A percentile compares a stretch with the other conserved stretches of the same genome.
Evolutionary conservation across 2,329 filamentous ascomycete genomes (phyloP).

Genomic region (Diplodia sapinea): DNA sequence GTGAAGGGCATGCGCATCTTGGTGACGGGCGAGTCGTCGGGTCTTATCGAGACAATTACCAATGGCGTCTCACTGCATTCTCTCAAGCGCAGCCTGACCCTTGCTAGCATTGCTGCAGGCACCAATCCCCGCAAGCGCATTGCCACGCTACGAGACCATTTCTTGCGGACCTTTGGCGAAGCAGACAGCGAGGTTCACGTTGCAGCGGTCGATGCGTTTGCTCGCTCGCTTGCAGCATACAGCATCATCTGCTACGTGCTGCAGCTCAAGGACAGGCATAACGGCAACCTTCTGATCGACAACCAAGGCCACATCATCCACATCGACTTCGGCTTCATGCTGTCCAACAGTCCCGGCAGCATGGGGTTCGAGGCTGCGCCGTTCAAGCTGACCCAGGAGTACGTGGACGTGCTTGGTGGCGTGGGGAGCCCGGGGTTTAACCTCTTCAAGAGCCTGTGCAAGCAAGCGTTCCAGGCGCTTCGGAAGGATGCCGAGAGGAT

Average conservation of each 20-base stretch:
- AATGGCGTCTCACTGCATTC: slow-evolving; percentile 88
- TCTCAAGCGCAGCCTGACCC: slow-evolving; percentile 78
- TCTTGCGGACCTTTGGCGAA: slow-evolving; percentile 76
- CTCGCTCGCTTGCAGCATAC: slow-evolving; percentile 81
- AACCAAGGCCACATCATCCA: slow-evolving; percentile 86
- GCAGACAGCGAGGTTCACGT: slow-evolving; percentile 71
- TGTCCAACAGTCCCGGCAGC: slow-evolving; percentile 82
- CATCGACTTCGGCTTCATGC: slow-evolving; percentile 90
- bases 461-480: slow-evolving; percentile 82
- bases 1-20: slow-evolving; percentile 87
- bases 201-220: slow-evolving; percentile 78
- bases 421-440: slow-evolving; percentile 72
- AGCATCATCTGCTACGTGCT: slow-evolving; percentile 84
- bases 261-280: slow-evolving; percentile 85
- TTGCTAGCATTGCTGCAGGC: slow-evolving; percentile 74
- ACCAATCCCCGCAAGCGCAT: slow-evolving; percentile 76
- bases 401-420: slow-evolving; percentile 81
- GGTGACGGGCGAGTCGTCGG: slow-evolving; percentile 83
- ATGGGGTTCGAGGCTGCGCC: slow-evolving; percentile 87
- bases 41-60: slow-evolving; percentile 85
- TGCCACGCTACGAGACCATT: slow-evolving; percentile 81
- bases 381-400: slow-evolving; percentile 85
- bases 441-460: slow-evolving; percentile 79
- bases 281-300: slow-evolving; percentile 85
- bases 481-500: slow-evolving; percentile 79